Evolutionary conservation across 495 filamentous ascomycete species (phyloP).

Genomic region (Lasiosphaeria hispida): DNA sequence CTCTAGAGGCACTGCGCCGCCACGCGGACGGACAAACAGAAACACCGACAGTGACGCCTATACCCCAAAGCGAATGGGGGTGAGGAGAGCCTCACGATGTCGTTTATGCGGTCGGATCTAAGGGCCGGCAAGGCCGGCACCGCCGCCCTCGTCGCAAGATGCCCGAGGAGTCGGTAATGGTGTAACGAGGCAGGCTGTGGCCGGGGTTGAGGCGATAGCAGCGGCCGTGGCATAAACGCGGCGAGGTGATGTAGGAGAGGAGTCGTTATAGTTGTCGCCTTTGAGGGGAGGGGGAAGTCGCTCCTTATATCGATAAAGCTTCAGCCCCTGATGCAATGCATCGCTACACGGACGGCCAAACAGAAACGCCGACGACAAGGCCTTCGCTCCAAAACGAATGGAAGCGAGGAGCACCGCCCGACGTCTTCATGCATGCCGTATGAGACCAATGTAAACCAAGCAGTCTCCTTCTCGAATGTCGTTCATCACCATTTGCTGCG

Average conservation of each 20-base stretch:
- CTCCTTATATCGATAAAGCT: slow-evolving; percentile 9
- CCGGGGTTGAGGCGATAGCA: no score
- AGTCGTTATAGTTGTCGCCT: no score
- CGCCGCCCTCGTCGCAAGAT: background rate
- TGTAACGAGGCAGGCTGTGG: no score
- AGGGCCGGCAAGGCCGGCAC: slow-evolving; percentile 2
- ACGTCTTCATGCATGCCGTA: no score
- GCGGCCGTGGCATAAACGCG: no score
- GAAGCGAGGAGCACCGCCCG: no score
- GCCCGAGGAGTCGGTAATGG: no score
- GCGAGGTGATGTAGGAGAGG: no score
- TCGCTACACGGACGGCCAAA: background rate
- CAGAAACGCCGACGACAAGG: slow-evolving; percentile 6
- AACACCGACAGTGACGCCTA: slow-evolving; percentile 9
- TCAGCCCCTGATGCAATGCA: background rate
- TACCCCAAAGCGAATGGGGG: slow-evolving; percentile 7
- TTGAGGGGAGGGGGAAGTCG: slow-evolving; percentile 5
- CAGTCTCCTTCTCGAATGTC: no score
- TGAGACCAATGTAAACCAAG: no score
- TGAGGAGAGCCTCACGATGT: slow-evolving; percentile 9
- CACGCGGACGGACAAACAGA: slow-evolving; percentile 12
- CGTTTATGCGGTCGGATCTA: slow-evolving; percentile 8
- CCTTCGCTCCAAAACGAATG: background rate
- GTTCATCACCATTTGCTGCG: no score
- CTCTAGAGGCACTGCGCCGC: slow-evolving; percentile 6